phyloP scores from a whole-genome alignment of 208 protist genomes.

The Acanthamoeba pearcei region DNA sequence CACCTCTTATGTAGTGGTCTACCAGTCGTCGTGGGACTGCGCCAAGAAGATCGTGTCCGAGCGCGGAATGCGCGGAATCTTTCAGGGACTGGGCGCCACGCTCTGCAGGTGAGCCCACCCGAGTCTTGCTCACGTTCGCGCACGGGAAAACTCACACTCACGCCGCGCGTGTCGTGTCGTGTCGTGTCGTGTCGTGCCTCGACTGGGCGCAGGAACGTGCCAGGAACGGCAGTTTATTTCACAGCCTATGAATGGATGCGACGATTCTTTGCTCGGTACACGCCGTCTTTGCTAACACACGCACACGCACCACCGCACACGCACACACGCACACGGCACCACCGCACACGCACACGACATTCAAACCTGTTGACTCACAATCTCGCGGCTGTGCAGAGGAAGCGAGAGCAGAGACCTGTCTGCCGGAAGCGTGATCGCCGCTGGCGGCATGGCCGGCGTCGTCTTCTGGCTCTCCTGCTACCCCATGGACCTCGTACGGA shows the following conservation, averaged over 20 bases:
- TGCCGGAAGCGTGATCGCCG: constrained; percentile 28
- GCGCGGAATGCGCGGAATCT: constrained; percentile 25
- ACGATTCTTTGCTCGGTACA: background rate
- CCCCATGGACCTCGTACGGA: constrained; percentile 47
- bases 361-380: no score
- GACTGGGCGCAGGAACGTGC: background rate
- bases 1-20: background rate
- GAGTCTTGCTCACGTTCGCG: background rate
- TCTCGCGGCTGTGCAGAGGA: background rate
- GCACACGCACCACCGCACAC: no score
- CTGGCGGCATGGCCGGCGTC: constrained; percentile 31
- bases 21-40: constrained; percentile 73
- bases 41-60: constrained; percentile 35
- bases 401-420: background rate
- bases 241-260: constrained; percentile 66
- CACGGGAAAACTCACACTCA: background rate
- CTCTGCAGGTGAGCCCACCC: background rate
- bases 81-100: constrained; percentile 63
- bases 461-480: constrained; percentile 71
- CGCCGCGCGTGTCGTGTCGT: background rate
- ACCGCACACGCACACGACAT: no score
- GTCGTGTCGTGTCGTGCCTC: background rate
- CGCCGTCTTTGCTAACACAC: background rate
- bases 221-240: constrained; percentile 61
- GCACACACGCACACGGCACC: no score